Evolutionary conservation across 148 eudicot species (phyloP).

Genomic region (Camellia lanceoleosa): DNA sequence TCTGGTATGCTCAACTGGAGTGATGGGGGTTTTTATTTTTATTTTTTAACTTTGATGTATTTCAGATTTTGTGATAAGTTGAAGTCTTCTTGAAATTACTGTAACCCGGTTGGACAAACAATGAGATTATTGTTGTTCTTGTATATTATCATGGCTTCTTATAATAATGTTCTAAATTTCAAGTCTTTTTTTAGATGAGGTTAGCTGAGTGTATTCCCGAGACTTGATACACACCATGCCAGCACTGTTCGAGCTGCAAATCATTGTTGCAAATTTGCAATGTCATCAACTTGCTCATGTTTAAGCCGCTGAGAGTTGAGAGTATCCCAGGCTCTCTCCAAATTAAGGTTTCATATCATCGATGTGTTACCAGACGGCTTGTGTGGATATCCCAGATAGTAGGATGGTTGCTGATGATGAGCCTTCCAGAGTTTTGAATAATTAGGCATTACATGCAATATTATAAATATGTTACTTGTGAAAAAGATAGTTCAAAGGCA

Average conservation of each 20-base stretch:
- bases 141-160: slow-evolving; percentile 31
- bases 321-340: neutral
- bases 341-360: neutral
- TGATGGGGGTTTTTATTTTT: slow-evolving; percentile 10
- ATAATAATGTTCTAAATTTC: slow-evolving; percentile 2
- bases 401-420: neutral
- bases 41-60: neutral
- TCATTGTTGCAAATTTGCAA: neutral
- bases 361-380: neutral
- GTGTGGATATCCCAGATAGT: neutral
- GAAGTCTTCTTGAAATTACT: slow-evolving; percentile 9
- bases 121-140: slow-evolving; percentile 16
- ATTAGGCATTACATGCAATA: neutral
- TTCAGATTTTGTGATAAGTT: slow-evolving; percentile 13
- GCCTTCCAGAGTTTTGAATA: too few relatives aligned
- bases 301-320: neutral
- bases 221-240: too few relatives aligned
- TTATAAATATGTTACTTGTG: neutral
- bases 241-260: too few relatives aligned
- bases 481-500: neutral
- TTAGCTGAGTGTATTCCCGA: neutral
- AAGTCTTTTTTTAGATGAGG: slow-evolving; percentile 12
- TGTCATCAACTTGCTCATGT: neutral
- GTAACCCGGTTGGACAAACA: slow-evolving; percentile 6
- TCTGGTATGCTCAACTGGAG: slow-evolving; percentile 99